Evolutionary conservation across 1,139 yeast species (phyloP).

Genomic region (Sugiyamaella pinicola): DNA sequence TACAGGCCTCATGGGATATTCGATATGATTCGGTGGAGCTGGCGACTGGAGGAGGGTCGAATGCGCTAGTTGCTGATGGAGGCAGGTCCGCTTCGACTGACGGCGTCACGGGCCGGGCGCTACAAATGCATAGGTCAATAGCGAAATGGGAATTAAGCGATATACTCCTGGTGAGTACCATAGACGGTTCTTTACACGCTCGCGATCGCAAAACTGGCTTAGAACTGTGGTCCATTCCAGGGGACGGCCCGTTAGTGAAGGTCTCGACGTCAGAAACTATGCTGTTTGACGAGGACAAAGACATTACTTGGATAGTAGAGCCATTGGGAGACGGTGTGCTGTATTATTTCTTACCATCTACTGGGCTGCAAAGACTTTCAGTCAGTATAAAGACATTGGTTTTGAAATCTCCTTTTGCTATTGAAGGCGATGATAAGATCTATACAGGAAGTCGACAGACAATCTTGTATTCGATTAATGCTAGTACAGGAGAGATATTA

Average conservation of each 20-base stretch:
- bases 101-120: background rate
- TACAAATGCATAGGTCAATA: constrained; percentile 31
- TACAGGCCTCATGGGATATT: constrained; percentile 1
- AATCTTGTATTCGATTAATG: constrained; percentile 72
- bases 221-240: constrained; percentile 71
- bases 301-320: constrained; percentile 78
- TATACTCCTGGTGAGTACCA: constrained; percentile 70
- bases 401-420: constrained; percentile 68
- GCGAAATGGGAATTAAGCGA: constrained; percentile 63
- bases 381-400: constrained; percentile 79
- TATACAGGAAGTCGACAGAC: constrained; percentile 86
- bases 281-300: constrained; percentile 36
- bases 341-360: constrained; percentile 78
- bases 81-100: background rate
- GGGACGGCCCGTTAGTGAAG: constrained; percentile 45
- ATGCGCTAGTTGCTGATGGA: constrained; percentile 10
- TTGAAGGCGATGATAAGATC: constrained; percentile 79
- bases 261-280: constrained; percentile 32
- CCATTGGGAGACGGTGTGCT: constrained; percentile 85
- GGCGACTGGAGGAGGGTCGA: background rate
- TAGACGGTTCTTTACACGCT: constrained; percentile 88
- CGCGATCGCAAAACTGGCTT: constrained; percentile 76
- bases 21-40: background rate
- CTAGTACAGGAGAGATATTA: constrained; percentile 74
- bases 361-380: constrained; percentile 80